These are phyloP conservation scores for Grosmannia huntii DNA, from an alignment of 2,329 filamentous ascomycete species.

Conservation along the genomic window DNA sequence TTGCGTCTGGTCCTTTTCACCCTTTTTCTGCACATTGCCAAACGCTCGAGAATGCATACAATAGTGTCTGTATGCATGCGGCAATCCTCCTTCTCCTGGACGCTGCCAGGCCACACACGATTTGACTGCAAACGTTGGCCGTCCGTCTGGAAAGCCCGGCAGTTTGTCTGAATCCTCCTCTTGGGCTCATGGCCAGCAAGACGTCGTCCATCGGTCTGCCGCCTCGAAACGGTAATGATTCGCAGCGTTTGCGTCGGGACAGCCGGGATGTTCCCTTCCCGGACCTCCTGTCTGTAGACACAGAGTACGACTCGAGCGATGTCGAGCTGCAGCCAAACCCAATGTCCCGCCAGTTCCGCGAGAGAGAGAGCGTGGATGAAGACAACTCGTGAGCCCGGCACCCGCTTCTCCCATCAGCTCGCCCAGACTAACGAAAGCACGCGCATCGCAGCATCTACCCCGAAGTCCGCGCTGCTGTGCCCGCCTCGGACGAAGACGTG, in stretches of 20 bases:
- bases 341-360: background rate
- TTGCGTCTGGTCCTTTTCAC: no score
- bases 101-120: no score
- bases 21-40: no score
- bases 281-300: background rate
- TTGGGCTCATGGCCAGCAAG: background rate
- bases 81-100: no score
- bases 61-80: no score
- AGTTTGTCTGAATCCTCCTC: background rate
- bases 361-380: background rate
- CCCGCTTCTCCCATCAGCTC: background rate
- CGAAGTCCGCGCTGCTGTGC: constrained; percentile 39
- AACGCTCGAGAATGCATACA: no score
- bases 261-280: background rate
- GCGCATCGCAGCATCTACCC: background rate
- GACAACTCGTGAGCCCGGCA: background rate
- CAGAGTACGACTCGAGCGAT: background rate
- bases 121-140: no score
- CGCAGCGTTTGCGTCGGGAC: background rate
- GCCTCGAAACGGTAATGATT: background rate
- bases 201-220: background rate
- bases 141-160: no score
- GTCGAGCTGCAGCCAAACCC: background rate
- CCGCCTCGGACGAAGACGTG: constrained; percentile 13
- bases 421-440: background rate